These are phyloP conservation scores for Debaryomyces sp. DNA, from an alignment of 1,139 yeast genomes.

Conservation along the genomic window DNA sequence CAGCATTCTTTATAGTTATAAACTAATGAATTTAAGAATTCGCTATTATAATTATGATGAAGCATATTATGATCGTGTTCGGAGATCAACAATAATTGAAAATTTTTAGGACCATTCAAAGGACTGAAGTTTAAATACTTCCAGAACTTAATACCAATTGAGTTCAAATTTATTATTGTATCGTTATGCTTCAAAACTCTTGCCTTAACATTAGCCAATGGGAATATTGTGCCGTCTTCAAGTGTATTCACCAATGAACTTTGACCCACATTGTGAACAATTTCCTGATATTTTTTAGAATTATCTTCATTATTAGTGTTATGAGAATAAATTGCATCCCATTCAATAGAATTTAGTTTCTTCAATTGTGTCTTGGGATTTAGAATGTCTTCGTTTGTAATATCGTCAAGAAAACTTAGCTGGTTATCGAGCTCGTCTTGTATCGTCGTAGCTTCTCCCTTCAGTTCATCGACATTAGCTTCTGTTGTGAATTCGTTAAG, in stretches of 20 bases:
- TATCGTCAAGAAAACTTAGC: conserved; percentile 42
- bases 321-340: conserved; percentile 36
- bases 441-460: neutral
- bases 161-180: conserved; percentile 38
- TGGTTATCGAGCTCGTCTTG: conserved; percentile 33
- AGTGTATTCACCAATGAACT: conserved; percentile 11
- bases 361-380: conserved; percentile 32
- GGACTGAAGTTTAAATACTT: conserved; percentile 60
- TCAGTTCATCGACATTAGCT: conserved; percentile 18
- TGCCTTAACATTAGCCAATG: conserved; percentile 22
- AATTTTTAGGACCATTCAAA: conserved; percentile 47
- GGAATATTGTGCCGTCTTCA: conserved; percentile 8
- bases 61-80: conserved; percentile 24
- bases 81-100: conserved; percentile 52
- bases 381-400: conserved; percentile 32
- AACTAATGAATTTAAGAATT: conserved; percentile 43
- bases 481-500: conserved; percentile 38
- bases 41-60: conserved; percentile 22
- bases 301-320: conserved; percentile 21
- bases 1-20: conserved; percentile 50
- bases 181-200: conserved; percentile 29
- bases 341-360: conserved; percentile 32
- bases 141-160: conserved; percentile 53
- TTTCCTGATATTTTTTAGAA: conserved; percentile 26
- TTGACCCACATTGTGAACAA: conserved; percentile 18